Evolutionary conservation across 2,329 filamentous ascomycete species (phyloP).

Genomic region (Neofusicoccum sp.): DNA sequence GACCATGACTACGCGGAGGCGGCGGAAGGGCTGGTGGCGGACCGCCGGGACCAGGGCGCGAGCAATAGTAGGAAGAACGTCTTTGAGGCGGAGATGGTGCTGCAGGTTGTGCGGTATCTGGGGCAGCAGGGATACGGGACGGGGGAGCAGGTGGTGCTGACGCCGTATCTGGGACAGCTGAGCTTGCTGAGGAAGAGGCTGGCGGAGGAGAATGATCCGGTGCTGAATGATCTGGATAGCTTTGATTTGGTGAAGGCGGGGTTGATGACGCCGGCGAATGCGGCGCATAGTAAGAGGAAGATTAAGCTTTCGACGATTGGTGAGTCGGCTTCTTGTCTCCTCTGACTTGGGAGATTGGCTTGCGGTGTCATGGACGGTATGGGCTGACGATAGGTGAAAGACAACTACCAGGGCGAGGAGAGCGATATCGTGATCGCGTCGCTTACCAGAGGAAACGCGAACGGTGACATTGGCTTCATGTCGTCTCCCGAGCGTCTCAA

Average conservation of each 20-base stretch:
- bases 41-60: slow-evolving; percentile 53
- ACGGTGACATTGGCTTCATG: slow-evolving; percentile 72
- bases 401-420: slow-evolving; percentile 81
- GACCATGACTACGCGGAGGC: slow-evolving; percentile 62
- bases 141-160: slow-evolving; percentile 67
- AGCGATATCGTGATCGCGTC: slow-evolving; percentile 71
- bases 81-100: slow-evolving; percentile 67
- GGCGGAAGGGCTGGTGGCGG: slow-evolving; percentile 38
- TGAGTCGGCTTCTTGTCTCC: slow-evolving; percentile 40
- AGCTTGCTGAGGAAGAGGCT: slow-evolving; percentile 59
- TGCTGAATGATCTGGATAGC: slow-evolving; percentile 70
- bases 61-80: slow-evolving; percentile 50
- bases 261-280: slow-evolving; percentile 56
- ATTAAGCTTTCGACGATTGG: slow-evolving; percentile 71
- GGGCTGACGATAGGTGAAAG: slow-evolving; percentile 41
- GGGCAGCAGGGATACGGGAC: slow-evolving; percentile 72
- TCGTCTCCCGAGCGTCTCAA: slow-evolving; percentile 66
- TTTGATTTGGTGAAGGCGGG: slow-evolving; percentile 66
- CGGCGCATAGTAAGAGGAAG: slow-evolving; percentile 53
- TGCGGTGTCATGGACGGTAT: background rate
- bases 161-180: slow-evolving; percentile 73
- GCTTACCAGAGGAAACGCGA: slow-evolving; percentile 66
- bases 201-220: slow-evolving; percentile 60
- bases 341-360: too few relatives aligned
- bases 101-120: slow-evolving; percentile 67